These are phyloP conservation scores for Clonostachys solani DNA, from an alignment of 2,329 filamentous ascomycete genomes.

Conservation along the genomic window DNA sequence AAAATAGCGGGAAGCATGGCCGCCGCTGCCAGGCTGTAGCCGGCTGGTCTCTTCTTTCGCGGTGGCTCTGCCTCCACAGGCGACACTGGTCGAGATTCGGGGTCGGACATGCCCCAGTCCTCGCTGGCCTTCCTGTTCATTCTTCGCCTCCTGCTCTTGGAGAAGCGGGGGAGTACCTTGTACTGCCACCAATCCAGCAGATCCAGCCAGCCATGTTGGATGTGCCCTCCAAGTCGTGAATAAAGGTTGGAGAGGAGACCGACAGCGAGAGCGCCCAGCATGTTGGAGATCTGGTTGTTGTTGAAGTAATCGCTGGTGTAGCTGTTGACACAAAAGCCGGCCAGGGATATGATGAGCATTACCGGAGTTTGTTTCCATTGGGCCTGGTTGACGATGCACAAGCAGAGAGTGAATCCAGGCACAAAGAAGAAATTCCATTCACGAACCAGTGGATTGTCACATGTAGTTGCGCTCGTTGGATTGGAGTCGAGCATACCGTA, in stretches of 20 bases:
- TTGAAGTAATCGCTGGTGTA: constrained; percentile 64
- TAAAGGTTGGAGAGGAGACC: constrained; percentile 78
- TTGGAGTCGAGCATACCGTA: constrained; percentile 59
- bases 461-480: constrained; percentile 39
- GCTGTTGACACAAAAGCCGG: constrained; percentile 72
- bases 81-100: constrained; percentile 19
- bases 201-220: constrained; percentile 51
- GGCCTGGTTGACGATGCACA: constrained; percentile 77
- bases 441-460: constrained; percentile 36
- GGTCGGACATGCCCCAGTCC: constrained; percentile 23
- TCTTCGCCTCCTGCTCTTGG: not conserved
- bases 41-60: constrained; percentile 36
- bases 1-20: constrained; percentile 87
- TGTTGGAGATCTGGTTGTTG: constrained; percentile 73
- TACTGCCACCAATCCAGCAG: constrained; percentile 43
- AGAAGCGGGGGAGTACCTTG: constrained; percentile 29
- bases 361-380: constrained; percentile 74
- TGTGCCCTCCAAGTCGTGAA: constrained; percentile 58
- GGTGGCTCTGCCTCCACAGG: constrained; percentile 12
- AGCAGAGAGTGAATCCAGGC: constrained; percentile 66
- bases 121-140: constrained; percentile 18
- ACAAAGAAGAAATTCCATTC: constrained; percentile 67
- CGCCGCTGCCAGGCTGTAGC: constrained; percentile 77
- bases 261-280: constrained; percentile 71
- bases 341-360: constrained; percentile 70